These are phyloP conservation scores for Solanum megistacrolobum DNA, from an alignment of 257 asterid genomes.

Conservation along the genomic window DNA sequence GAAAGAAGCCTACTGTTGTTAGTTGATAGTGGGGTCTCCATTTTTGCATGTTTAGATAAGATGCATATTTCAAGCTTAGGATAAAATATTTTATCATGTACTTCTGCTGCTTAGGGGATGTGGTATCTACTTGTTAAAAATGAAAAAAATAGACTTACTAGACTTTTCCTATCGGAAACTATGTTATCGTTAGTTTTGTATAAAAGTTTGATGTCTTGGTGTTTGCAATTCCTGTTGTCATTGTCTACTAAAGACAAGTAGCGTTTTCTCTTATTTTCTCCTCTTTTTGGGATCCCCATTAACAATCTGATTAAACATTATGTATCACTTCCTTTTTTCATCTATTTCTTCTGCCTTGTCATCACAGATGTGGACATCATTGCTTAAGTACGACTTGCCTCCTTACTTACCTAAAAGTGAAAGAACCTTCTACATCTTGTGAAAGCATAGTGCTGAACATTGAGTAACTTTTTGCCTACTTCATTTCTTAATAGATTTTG, in stretches of 20 bases:
- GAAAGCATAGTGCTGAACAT: neutral
- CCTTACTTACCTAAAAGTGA: neutral
- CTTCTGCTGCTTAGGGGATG: neutral
- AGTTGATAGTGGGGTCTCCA: neutral
- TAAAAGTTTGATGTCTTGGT: neutral
- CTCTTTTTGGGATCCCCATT: neutral
- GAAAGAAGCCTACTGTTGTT: neutral
- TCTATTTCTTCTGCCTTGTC: neutral
- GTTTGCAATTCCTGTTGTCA: neutral
- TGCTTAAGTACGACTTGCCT: neutral
- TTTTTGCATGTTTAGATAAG: neutral
- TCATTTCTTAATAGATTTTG: neutral
- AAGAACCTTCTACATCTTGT: neutral
- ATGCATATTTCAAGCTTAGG: neutral
- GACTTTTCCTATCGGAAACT: neutral
- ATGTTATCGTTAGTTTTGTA: neutral
- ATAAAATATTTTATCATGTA: neutral
- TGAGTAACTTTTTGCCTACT: neutral
- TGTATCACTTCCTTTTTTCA: neutral
- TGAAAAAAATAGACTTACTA: neutral
- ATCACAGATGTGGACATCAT: neutral
- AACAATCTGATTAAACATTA: neutral
- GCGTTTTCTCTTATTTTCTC: neutral
- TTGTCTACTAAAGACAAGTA: neutral
- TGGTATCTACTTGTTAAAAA: neutral